These are phyloP conservation scores for Metschnikowia peoriensis DNA, from an alignment of 805 yeast species.

Conservation along the genomic window DNA sequence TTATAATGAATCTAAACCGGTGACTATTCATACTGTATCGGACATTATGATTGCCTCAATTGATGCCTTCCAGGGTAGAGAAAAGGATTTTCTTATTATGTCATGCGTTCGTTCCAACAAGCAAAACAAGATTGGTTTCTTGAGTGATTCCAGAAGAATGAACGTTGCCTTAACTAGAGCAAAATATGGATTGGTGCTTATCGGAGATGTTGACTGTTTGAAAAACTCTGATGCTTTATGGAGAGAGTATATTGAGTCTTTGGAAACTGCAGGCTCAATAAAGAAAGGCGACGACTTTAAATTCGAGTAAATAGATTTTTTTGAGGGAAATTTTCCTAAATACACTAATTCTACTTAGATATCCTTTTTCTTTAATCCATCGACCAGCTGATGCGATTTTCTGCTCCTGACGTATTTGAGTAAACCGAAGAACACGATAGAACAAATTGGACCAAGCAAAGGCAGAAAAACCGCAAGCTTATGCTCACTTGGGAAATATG, in stretches of 20 bases:
- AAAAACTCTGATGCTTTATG: constrained; percentile 15
- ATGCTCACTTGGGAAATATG: constrained; percentile 93
- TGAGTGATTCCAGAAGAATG: constrained; percentile 80
- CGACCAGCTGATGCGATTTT: constrained; percentile 28
- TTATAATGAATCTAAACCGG: constrained; percentile 42
- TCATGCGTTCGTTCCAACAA: constrained; percentile 68
- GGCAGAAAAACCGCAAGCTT: constrained; percentile 93
- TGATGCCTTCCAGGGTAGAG: constrained; percentile 62
- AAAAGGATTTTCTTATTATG: constrained; percentile 50
- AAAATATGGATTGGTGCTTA: constrained; percentile 63
- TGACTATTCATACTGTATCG: constrained; percentile 48
- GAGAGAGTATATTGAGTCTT: constrained; percentile 17
- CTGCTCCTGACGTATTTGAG: constrained; percentile 45
- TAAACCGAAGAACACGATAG: constrained; percentile 57
- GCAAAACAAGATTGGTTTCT: constrained; percentile 72
- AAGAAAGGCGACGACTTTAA: constrained; percentile 8
- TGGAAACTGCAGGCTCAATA: constrained; percentile 14
- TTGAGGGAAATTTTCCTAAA: not conserved
- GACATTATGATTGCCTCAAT: constrained; percentile 44
- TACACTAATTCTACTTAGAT: not conserved
- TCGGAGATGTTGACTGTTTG: constrained; percentile 18
- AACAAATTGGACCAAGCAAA: constrained; percentile 76
- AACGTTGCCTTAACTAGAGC: constrained; percentile 92
- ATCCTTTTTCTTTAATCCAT: constrained; percentile 1
- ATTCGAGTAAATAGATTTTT: not conserved